Evolutionary conservation across 768 basidiomycete genomes (phyloP), one percentile per base, ranked within the genome.

Genomic region (Cystofilobasidium bisporidii): DNA sequence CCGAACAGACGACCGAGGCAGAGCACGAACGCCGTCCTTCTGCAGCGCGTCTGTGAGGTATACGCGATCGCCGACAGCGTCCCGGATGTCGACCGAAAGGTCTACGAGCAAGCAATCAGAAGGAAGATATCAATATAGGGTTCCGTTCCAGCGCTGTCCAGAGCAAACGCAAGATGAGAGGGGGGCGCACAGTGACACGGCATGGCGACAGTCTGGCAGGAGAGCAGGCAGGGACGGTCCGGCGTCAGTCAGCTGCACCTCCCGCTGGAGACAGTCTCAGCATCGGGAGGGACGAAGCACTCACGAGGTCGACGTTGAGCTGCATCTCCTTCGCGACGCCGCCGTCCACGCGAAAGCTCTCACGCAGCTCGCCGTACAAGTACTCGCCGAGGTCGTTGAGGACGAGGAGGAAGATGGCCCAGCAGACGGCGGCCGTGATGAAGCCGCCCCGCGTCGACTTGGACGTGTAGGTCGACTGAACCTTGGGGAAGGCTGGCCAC

Each of bases 291-390:
- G n/a, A n/a, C 82, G 81, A 78, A 93, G 97, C 2, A 56, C 53
- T 11, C 53, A 56, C 53, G 79, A 97, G 78, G 79, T 99, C 94
- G 63, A 98, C 82, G 76, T 99, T 97, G 71, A 99, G 81, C 71
- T 85, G 84, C 81, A 99, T 80, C 62, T 80, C 85, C 69, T 82
- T 84, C 15, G 77, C 77, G 41, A 81, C 78, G 64, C 81, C 38
- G 77, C 77, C 38, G 74, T 97, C 93, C 61, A 99, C 86, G 71
- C 84, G 86, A 77, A 97, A 99, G 74, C 87, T 85, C 72, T 86
- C 86, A 74, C 89, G 87, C 10, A 89, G 87, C 84, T 91, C 93
- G 53, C 94, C 94, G 83, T 89, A 98, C 40, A 98, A 78, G 74
- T 84, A 98, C 75, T 97, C 93, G 59, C 85, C 86, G 50, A 93